Evolutionary conservation across 2,329 filamentous ascomycete genomes (phyloP).

Genomic region (Penicillium sp.): DNA sequence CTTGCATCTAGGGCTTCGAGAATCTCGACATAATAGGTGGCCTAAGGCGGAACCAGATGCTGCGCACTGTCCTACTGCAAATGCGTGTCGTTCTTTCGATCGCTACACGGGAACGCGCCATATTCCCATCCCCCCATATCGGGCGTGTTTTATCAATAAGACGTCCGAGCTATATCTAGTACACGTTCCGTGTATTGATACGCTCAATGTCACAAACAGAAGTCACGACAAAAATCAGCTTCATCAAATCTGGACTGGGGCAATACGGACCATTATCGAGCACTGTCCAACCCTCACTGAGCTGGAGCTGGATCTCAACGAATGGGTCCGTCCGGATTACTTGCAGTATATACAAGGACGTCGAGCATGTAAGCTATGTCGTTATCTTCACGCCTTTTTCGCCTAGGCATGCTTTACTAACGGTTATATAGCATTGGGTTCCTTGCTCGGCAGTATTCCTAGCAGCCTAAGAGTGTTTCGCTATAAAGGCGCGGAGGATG

Average conservation of each 20-base stretch:
- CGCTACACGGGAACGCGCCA: background rate
- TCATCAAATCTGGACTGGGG: conserved; percentile 8
- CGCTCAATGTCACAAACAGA: conserved; percentile 1
- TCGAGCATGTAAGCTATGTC: conserved; percentile 9
- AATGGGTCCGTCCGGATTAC: conserved; percentile 9
- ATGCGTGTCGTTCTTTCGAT: background rate
- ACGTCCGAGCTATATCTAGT: background rate
- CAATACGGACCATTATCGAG: conserved; percentile 1
- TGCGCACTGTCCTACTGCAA: background rate
- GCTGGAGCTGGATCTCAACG: conserved; percentile 4
- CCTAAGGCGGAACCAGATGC: conserved; percentile 16
- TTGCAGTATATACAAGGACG: conserved; percentile 10
- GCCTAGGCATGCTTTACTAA: background rate
- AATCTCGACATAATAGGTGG: background rate
- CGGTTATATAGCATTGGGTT: conserved; percentile 2
- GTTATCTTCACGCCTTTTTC: background rate
- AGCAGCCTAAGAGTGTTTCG: background rate
- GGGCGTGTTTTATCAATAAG: conserved; percentile 11
- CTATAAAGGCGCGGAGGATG: background rate
- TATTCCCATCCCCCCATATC: conserved; percentile 10
- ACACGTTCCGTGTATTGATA: conserved; percentile 7
- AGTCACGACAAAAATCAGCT: background rate
- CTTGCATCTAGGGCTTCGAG: conserved; percentile 4
- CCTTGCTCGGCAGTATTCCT: background rate
- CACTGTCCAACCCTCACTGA: conserved; percentile 1